Conservation (phyloP, 495 filamentous ascomycete genomes). For the Aspergillus steynii region DNA sequence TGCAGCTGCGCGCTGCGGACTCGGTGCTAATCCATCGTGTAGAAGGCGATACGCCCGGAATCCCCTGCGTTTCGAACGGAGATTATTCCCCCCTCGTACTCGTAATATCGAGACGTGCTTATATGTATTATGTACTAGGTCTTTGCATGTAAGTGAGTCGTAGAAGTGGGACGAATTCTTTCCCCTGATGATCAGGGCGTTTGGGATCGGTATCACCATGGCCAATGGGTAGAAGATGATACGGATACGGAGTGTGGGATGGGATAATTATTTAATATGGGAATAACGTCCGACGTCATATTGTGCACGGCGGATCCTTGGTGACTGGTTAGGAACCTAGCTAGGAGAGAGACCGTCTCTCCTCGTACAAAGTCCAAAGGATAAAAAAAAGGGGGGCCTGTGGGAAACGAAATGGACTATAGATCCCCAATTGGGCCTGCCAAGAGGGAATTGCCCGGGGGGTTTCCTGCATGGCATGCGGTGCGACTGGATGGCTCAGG, state of each 20-base stretch:
- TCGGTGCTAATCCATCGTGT: neutral
- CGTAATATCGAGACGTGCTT: neutral
- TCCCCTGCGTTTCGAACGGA: conserved; percentile 20
- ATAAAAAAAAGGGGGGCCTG: neutral
- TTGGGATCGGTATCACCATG: neutral
- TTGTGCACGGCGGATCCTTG: neutral
- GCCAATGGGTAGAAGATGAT: neutral
- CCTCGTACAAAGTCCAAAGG: neutral
- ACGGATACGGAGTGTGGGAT: neutral
- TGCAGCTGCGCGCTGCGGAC: neutral
- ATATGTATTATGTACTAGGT: neutral
- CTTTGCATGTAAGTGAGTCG: neutral
- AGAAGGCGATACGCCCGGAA: neutral
- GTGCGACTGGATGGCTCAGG: no score
- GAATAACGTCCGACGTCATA: conserved; percentile 1
- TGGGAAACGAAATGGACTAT: neutral
- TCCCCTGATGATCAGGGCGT: neutral
- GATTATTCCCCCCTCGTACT: conserved; percentile 3
- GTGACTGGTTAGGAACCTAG: neutral
- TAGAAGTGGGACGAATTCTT: neutral
- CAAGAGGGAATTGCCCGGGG: neutral
- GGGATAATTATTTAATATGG: neutral
- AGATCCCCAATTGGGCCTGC: neutral
- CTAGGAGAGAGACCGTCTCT: neutral
- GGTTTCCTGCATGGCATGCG: neutral